A percentile compares a stretch with the other conserved stretches of the same genome.
phyloP scores from a whole-genome alignment of 768 basidiomycete species.

The Amanita rimosa region DNA sequence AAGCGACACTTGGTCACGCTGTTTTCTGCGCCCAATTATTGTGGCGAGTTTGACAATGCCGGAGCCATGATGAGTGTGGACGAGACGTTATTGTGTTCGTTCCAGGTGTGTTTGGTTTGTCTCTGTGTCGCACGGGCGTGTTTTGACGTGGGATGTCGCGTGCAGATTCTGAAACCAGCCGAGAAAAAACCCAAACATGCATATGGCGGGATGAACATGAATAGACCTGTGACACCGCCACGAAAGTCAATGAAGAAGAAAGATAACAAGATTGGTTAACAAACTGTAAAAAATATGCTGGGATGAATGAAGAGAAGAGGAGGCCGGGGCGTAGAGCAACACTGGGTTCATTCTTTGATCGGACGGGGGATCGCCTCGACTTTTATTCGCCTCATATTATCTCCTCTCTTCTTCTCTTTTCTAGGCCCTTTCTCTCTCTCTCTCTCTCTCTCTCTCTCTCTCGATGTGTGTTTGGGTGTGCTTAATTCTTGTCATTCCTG shows the following conservation, averaged over 20 bases:
- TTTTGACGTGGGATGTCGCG: conserved; percentile 1
- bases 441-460: conserved; percentile 5
- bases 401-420: conserved; percentile 4
- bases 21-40: conserved; percentile 94
- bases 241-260: conserved; percentile 93
- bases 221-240: conserved; percentile 86
- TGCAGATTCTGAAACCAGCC: conserved; percentile 93
- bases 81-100: conserved; percentile 92
- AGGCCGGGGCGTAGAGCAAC: neutral
- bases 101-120: conserved; percentile 56
- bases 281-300: neutral
- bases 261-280: conserved; percentile 55
- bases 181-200: conserved; percentile 97
- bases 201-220: conserved; percentile 79
- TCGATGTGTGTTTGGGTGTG: conserved; percentile 8
- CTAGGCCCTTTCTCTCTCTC: neutral
- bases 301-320: conserved; percentile 1
- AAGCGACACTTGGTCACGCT: conserved; percentile 94
- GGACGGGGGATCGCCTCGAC: neutral
- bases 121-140: neutral
- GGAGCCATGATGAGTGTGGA: conserved; percentile 99
- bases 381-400: neutral
- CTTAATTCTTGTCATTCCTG: conserved; percentile 6
- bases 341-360: neutral
- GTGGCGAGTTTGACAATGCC: conserved; percentile 97